Evolutionary conservation across 2,329 filamentous ascomycete genomes (phyloP).

Genomic region (Aspergillus cejpii): DNA sequence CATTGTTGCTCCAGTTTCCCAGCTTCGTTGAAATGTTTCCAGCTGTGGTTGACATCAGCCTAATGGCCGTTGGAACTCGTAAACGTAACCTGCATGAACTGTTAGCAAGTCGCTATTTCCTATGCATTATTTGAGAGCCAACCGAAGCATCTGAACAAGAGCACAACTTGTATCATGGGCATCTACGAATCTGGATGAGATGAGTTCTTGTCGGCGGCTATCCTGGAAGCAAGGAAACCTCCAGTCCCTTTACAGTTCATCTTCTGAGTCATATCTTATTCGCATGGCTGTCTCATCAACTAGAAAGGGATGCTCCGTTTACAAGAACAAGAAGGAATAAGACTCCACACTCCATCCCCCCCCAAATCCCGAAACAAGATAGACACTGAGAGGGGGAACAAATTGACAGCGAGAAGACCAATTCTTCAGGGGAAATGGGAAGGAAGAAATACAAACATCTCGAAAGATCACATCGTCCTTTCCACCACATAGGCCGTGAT

Average conservation of each 20-base stretch:
- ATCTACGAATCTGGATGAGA: no score
- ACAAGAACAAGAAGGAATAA: constrained; percentile 20
- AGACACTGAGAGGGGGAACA: constrained; percentile 16
- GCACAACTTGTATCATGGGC: no score
- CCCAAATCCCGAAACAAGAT: constrained; percentile 18
- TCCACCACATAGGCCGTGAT: constrained; percentile 32
- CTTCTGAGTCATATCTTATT: constrained; percentile 20
- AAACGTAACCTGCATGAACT: no score
- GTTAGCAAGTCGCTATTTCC: no score
- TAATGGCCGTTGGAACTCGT: neutral
- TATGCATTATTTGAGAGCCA: no score
- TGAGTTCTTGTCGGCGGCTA: no score
- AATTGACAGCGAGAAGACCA: constrained; percentile 11
- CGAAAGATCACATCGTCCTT: constrained; percentile 15
- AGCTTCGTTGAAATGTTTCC: neutral
- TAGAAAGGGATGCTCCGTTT: constrained; percentile 20
- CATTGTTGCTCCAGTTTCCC: neutral
- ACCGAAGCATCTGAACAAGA: no score
- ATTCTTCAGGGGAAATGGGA: constrained; percentile 4
- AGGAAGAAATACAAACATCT: constrained; percentile 10
- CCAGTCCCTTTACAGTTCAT: no score
- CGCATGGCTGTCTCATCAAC: constrained; percentile 24
- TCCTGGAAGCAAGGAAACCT: no score
- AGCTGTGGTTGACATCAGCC: neutral
- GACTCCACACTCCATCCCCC: constrained; percentile 24